Base-by-base conservation (phyloP, 2,329 filamentous ascomycete genomes). In the Cladobotryum mycophilum region DNA sequence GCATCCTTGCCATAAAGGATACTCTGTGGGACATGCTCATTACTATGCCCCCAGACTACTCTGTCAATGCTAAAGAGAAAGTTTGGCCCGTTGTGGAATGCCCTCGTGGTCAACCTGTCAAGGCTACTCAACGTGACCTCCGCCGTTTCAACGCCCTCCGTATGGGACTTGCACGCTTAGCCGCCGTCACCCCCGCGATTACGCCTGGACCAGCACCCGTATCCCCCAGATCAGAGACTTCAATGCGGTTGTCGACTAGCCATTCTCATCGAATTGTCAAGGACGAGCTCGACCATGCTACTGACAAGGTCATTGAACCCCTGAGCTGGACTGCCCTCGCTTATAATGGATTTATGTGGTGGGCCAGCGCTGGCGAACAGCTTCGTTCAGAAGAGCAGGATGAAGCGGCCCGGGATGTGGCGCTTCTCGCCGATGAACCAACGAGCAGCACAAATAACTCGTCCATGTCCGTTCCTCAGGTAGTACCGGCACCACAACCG, bases 21-120 rank as follows among this genome's bases (percentile, higher is more conserved):
- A 80, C 86, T 2, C 79, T 99, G 2, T 97, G 90, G 76, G 93
- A 99, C 64, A 78, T 96, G 60, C 79, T 96, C 37, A 85, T 97
- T 53, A 89, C 88, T 48, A 79, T 97, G 62, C 89, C 90, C 1
- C 77, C 82, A 1, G 67, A 78, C 5, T 74, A 85, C 59, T 70
- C 80, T 3, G 71, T 79, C 48, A 72, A 81, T 41, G 79, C 79
- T 7, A 73, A 76, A 22, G 75, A 80, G 57, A 84, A 78, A 58
- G 71, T 79, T 15, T 96, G 90, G 84, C 92, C 92, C 0, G 82
- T 79, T 3, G 80, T 96, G 18, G 84, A 89, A 61, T 79, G 75
- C 35, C 77, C 82, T 3, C 76, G 80, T 47, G 83, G 84, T 4
- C 73, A 76, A 36, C 75, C 80, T 13, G 70, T 97, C 49, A 90